A percentile compares a stretch with the other conserved stretches of the same genome.
phyloP scores from a whole-genome alignment of 768 basidiomycete genomes.

The Scleroderma citrinum region DNA sequence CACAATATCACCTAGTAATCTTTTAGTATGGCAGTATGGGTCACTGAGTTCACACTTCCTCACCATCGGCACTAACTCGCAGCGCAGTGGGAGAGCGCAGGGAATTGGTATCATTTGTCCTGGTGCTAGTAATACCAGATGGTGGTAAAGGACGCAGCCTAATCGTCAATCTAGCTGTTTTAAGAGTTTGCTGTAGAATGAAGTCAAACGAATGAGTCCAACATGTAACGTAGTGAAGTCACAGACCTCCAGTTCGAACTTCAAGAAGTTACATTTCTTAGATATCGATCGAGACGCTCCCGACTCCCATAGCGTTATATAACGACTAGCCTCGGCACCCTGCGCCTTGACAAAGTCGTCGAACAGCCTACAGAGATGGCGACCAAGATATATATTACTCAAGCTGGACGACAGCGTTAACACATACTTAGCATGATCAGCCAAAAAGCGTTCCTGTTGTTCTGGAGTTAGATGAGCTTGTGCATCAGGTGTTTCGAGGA shows the following conservation, averaged over 20 bases:
- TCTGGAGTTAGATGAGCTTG: not conserved
- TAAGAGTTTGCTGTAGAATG: not conserved
- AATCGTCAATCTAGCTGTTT: not conserved
- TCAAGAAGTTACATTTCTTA: not conserved
- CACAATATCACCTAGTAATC: too few species aligned
- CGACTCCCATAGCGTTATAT: not conserved
- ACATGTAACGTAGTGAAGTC: not conserved
- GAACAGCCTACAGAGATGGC: not conserved
- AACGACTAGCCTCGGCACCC: not conserved
- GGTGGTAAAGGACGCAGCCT: not conserved
- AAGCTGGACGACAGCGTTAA: not conserved
- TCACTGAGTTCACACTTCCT: too few species aligned
- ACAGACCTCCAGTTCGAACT: not conserved
- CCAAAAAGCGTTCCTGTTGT: not conserved
- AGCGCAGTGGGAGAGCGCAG: too few species aligned
- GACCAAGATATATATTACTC: not conserved
- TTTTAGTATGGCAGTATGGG: too few species aligned
- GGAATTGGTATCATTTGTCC: not conserved
- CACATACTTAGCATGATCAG: not conserved
- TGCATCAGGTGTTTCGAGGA: not conserved
- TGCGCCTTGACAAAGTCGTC: not conserved
- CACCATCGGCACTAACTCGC: too few species aligned
- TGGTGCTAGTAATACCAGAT: not conserved
- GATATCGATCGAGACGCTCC: not conserved
- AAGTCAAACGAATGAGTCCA: not conserved